phyloP scores from a whole-genome alignment of 108 stramenopile genomes.

The Discostella stelligeroides region DNA sequence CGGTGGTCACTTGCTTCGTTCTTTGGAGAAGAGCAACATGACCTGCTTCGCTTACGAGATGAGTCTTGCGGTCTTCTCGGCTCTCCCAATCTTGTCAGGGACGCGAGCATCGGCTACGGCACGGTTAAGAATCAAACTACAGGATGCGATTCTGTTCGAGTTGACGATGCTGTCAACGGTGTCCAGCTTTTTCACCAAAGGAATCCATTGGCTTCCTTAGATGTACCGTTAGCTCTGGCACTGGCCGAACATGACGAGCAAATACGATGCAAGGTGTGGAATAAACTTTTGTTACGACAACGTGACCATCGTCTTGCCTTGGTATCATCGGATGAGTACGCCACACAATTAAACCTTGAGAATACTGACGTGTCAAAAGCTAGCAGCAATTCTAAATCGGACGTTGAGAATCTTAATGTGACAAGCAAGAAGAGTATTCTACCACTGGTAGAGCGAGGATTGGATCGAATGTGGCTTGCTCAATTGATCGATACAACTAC shows the following conservation, averaged over 20 bases:
- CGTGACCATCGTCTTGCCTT: constrained; percentile 53
- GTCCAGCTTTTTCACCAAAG: too few species aligned
- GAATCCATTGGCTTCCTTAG: constrained; percentile 10
- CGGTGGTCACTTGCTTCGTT: constrained; percentile 40
- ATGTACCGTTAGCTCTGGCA: constrained; percentile 44
- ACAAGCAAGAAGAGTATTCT: background rate
- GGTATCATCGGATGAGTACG: constrained; percentile 34
- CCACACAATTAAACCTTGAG: constrained; percentile 9
- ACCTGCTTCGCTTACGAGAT: constrained; percentile 6
- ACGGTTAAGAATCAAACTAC: too few species aligned
- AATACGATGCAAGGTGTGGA: constrained; percentile 58
- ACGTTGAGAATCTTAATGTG: background rate
- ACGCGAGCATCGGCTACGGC: too few species aligned
- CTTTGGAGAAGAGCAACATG: constrained; percentile 31
- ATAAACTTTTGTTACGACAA: constrained; percentile 43
- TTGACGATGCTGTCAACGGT: too few species aligned
- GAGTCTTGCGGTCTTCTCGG: constrained; percentile 19
- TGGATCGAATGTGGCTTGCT: constrained; percentile 35
- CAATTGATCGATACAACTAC: constrained; percentile 7
- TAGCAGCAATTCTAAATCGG: background rate
- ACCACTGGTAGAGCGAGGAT: constrained; percentile 16
- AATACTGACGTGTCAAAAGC: background rate
- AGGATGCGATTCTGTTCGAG: too few species aligned
- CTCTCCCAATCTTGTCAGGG: too few species aligned
- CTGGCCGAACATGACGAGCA: constrained; percentile 63